A percentile compares a stretch with the other conserved stretches of the same genome.
Evolutionary conservation across 2,329 filamentous ascomycete species (phyloP).

Genomic region (Aspergillus neoniger): DNA sequence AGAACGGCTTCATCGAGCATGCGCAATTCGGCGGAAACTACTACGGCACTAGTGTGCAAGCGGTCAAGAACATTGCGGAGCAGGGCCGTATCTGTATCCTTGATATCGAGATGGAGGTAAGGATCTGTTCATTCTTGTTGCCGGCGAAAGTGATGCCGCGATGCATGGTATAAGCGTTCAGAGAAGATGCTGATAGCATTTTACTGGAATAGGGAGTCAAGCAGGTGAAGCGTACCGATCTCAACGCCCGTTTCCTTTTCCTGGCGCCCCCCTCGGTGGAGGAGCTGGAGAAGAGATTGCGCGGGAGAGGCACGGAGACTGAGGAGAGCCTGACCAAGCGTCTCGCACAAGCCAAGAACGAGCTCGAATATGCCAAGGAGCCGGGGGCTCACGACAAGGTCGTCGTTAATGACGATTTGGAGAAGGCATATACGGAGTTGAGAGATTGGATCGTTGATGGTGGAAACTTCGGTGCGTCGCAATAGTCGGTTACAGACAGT

Average conservation of each 20-base stretch:
- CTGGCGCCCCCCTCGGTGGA: conserved; percentile 76
- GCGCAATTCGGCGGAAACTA: conserved; percentile 82
- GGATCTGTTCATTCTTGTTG: not conserved
- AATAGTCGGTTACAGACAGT: conserved; percentile 14
- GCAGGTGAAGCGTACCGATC: conserved; percentile 77
- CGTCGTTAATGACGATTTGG: conserved; percentile 67
- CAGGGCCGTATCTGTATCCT: conserved; percentile 76
- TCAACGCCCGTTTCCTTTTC: conserved; percentile 80
- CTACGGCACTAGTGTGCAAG: conserved; percentile 81
- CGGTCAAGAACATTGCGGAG: conserved; percentile 72
- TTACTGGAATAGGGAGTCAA: conserved; percentile 69
- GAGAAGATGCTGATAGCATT: conserved; percentile 5
- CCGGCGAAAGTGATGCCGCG: too few species aligned
- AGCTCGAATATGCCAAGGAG: conserved; percentile 71
- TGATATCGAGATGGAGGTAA: conserved; percentile 94
- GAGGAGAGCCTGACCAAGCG: conserved; percentile 70
- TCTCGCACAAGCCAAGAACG: conserved; percentile 69
- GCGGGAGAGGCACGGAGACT: conserved; percentile 75
- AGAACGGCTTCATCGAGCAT: conserved; percentile 79
- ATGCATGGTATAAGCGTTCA: not conserved
- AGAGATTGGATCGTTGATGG: conserved; percentile 54
- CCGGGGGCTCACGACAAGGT: conserved; percentile 67
- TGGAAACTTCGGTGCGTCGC: conserved; percentile 35
- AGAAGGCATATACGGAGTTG: conserved; percentile 57
- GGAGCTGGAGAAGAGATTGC: conserved; percentile 71